A percentile compares a stretch with the other conserved stretches of the same genome.
Evolutionary conservation across 169 alveolate genomes (phyloP).

Genomic region (Eimeria nieschulzi): DNA sequence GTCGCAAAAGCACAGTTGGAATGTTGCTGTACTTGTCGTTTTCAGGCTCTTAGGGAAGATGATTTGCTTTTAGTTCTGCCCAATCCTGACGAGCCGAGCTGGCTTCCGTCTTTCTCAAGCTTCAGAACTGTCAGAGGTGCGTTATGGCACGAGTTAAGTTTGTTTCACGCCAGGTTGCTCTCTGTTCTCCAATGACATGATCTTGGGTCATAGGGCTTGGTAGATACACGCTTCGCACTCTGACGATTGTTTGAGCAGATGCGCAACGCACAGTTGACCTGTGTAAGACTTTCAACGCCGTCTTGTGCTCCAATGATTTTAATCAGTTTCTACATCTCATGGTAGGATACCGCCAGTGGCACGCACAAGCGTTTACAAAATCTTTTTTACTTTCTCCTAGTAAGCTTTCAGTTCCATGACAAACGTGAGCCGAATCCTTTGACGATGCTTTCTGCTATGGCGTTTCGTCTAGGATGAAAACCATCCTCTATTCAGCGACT

Average conservation of each 20-base stretch:
- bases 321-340: slow-evolving; percentile 58
- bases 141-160: not conserved
- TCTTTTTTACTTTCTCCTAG: not conserved
- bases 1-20: not conserved
- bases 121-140: slow-evolving; percentile 2
- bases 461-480: not conserved
- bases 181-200: too few relatives aligned
- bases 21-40: not conserved
- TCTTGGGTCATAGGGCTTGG: too few relatives aligned
- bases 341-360: slow-evolving; percentile 16
- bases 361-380: not conserved
- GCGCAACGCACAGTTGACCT: slow-evolving; percentile 24
- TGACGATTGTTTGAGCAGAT: slow-evolving; percentile 27
- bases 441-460: too few relatives aligned
- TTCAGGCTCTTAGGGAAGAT: slow-evolving; percentile 22
- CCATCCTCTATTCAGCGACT: not conserved
- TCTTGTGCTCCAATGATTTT: slow-evolving; percentile 62
- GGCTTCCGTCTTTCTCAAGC: slow-evolving; percentile 37
- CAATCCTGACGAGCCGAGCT: slow-evolving; percentile 40
- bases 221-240: too few relatives aligned
- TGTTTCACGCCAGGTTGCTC: too few relatives aligned
- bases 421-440: not conserved
- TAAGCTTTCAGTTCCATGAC: not conserved
- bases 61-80: slow-evolving; percentile 59
- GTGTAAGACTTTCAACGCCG: slow-evolving; percentile 59